Conservation (phyloP, 805 yeast genomes). For the Wickerhamiella brachini region DNA sequence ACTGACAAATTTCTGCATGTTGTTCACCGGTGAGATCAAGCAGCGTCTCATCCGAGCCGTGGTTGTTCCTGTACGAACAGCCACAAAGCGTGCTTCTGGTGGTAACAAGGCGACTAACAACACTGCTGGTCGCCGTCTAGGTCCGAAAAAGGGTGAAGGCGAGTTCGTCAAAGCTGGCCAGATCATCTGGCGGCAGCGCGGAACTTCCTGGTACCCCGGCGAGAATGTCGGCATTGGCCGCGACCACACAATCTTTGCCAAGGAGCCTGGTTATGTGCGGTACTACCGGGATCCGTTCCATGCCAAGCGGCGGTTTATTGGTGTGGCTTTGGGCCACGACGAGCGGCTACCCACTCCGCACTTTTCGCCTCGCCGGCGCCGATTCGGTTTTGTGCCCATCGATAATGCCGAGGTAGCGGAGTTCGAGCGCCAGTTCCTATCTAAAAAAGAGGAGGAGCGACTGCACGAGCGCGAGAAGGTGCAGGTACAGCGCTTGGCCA, state of each 20-base stretch:
- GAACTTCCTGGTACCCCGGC: conserved; percentile 90
- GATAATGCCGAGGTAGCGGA: conserved; percentile 36
- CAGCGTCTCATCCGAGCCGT: background rate
- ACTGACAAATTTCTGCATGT: background rate
- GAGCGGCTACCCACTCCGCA: conserved; percentile 72
- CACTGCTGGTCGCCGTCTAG: conserved; percentile 88
- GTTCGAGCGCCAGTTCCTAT: conserved; percentile 45
- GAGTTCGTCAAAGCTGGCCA: conserved; percentile 66
- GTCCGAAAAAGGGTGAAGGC: conserved; percentile 80
- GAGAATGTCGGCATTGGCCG: conserved; percentile 73
- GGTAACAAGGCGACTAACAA: conserved; percentile 89
- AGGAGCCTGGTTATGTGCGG: conserved; percentile 86
- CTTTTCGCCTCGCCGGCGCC: conserved; percentile 73
- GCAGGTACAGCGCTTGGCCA: conserved; percentile 29
- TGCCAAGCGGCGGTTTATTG: conserved; percentile 80
- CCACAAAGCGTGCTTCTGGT: conserved; percentile 90
- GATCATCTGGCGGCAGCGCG: conserved; percentile 85
- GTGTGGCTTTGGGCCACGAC: conserved; percentile 60
- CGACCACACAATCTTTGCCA: conserved; percentile 84
- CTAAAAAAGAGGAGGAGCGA: conserved; percentile 52
- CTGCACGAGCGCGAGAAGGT: conserved; percentile 37
- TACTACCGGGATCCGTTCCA: conserved; percentile 93
- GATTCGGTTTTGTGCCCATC: conserved; percentile 60
- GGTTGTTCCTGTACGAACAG: conserved; percentile 46
- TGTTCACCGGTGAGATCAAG: background rate